A percentile compares a stretch with the other conserved stretches of the same genome.
phyloP scores from a whole-genome alignment of 2,329 filamentous ascomycete genomes.

The Pseudogymnoascus sp. region DNA sequence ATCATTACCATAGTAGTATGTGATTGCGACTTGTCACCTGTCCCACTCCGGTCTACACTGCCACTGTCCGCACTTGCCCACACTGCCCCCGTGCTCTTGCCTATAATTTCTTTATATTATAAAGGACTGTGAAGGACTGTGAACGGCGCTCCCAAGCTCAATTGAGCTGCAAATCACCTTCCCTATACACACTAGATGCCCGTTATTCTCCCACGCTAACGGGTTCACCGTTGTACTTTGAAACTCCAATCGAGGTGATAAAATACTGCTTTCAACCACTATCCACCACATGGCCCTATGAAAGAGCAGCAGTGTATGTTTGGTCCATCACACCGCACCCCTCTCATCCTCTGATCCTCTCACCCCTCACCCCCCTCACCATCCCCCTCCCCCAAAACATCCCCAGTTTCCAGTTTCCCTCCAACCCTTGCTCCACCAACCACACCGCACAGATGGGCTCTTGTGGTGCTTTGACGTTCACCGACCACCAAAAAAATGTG shows the following conservation, averaged over 20 bases:
- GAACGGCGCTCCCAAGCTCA: constrained; percentile 4
- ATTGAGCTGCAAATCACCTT: constrained; percentile 1
- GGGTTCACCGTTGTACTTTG: background rate
- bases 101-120: constrained; percentile 7
- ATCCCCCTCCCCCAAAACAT: background rate
- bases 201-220: background rate
- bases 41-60: constrained; percentile 15
- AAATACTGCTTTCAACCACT: background rate
- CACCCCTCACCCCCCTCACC: background rate
- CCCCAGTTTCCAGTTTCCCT: background rate
- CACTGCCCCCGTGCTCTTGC: background rate
- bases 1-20: background rate
- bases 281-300: background rate
- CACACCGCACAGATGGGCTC: background rate
- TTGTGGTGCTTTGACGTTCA: constrained; percentile 4
- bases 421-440: background rate
- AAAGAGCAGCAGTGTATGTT: background rate
- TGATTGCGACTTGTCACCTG: background rate
- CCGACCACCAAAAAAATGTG: constrained; percentile 6
- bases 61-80: constrained; percentile 18
- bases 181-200: constrained; percentile 5
- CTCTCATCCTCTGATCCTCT: background rate
- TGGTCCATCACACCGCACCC: background rate
- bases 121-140: constrained; percentile 2
- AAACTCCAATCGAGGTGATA: constrained; percentile 7